phyloP scores from a whole-genome alignment of 768 basidiomycete species.

The Serendipita sp. region DNA sequence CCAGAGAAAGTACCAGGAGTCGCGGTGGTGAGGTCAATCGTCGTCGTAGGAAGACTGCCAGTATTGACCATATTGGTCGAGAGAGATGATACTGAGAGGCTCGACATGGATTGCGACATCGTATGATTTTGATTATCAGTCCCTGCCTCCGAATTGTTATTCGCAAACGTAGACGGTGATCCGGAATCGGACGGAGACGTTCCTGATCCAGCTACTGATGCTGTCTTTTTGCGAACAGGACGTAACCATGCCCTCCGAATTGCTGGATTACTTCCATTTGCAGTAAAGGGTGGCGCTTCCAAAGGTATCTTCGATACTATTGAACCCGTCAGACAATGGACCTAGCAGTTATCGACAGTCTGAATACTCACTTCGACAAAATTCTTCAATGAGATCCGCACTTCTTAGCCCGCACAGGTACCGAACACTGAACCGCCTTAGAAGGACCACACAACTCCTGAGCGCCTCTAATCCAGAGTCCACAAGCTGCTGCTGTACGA shows the following conservation, averaged over 20 bases:
- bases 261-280: slow-evolving; percentile 27
- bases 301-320: slow-evolving; percentile 75
- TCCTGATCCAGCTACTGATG: slow-evolving; percentile 13
- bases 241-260: slow-evolving; percentile 75
- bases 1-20: not conserved
- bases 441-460: slow-evolving; percentile 73
- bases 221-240: slow-evolving; percentile 65
- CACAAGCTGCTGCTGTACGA: slow-evolving; percentile 42
- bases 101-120: not conserved
- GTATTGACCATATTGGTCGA: not conserved
- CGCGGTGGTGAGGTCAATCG: not conserved
- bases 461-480: slow-evolving; percentile 71
- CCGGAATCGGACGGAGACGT: not conserved
- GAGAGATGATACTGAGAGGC: too few species aligned
- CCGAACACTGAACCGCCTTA: slow-evolving; percentile 75
- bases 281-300: slow-evolving; percentile 42
- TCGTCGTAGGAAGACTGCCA: not conserved
- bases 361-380: slow-evolving; percentile 58
- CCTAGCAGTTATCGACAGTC: not conserved
- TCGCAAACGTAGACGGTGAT: slow-evolving; percentile 3
- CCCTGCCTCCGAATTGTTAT: not conserved
- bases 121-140: not conserved
- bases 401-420: slow-evolving; percentile 85
- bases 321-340: slow-evolving; percentile 9
- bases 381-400: slow-evolving; percentile 88